These are phyloP conservation scores for Xylariaceae sp. DNA, from an alignment of 2,329 filamentous ascomycete genomes.

Conservation along the genomic window DNA sequence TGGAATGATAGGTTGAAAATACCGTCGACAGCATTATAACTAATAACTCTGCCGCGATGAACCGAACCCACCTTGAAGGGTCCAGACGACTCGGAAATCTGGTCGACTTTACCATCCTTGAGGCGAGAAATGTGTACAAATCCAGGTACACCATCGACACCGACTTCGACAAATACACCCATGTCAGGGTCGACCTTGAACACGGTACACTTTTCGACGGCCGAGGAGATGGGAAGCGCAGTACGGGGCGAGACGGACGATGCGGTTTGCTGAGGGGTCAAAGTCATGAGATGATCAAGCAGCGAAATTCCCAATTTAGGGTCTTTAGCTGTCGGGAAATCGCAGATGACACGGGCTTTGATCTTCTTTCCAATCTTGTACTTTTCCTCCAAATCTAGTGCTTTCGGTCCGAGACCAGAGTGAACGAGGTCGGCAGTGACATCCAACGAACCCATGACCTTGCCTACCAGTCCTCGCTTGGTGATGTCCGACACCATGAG, in stretches of 20 bases:
- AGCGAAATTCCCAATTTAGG: constrained; percentile 85
- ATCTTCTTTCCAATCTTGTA: constrained; percentile 81
- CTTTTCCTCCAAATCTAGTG: constrained; percentile 65
- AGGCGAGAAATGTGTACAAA: constrained; percentile 95
- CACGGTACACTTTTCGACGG: constrained; percentile 72
- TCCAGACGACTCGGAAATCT: constrained; percentile 69
- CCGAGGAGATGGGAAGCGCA: constrained; percentile 64
- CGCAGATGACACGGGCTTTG: constrained; percentile 82
- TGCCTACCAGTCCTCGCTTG: constrained; percentile 72
- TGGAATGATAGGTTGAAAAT: constrained; percentile 82
- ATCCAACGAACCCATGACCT: constrained; percentile 87
- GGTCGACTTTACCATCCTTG: constrained; percentile 83
- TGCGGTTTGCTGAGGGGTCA: constrained; percentile 45
- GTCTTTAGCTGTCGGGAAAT: constrained; percentile 70
- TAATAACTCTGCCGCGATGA: constrained; percentile 76
- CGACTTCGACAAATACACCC: constrained; percentile 74
- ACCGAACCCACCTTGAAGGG: constrained; percentile 71
- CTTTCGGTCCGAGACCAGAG: constrained; percentile 67
- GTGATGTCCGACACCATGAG: constrained; percentile 74
- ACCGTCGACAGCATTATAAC: constrained; percentile 83
- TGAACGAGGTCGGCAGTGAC: constrained; percentile 88
- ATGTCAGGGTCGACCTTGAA: constrained; percentile 72
- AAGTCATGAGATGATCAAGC: constrained; percentile 71
- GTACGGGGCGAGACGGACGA: constrained; percentile 48
- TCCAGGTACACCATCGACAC: constrained; percentile 62